phyloP scores from a whole-genome alignment of 2,329 filamentous ascomycete species.

The Amesomyces nigricolor region DNA sequence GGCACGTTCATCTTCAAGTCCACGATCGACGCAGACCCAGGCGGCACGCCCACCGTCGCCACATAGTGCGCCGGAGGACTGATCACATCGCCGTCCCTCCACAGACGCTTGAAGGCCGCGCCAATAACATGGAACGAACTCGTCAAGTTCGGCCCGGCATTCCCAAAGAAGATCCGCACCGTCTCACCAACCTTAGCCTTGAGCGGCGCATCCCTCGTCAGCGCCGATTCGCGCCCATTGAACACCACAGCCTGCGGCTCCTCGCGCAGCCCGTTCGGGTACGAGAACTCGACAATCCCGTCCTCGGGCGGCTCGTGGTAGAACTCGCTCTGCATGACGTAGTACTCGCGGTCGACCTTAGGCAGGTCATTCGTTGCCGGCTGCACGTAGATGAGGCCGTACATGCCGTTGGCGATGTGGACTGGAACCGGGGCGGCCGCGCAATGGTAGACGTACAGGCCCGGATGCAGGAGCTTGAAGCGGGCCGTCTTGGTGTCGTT shows the following conservation, averaged over 20 bases:
- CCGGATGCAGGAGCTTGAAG: conserved; percentile 12
- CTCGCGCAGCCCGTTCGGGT: conserved; percentile 9
- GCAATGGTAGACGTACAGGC: conserved; percentile 13
- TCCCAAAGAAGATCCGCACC: conserved; percentile 12
- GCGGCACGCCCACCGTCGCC: conserved; percentile 1
- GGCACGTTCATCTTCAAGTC: conserved; percentile 10
- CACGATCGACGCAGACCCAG: background rate
- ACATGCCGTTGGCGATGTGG: conserved; percentile 17
- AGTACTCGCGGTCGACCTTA: conserved; percentile 12
- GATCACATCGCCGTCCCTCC: conserved; percentile 7
- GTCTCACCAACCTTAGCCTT: conserved; percentile 1
- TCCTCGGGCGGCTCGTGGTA: conserved; percentile 15
- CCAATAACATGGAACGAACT: conserved; percentile 14
- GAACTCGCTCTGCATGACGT: conserved; percentile 18
- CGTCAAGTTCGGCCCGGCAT: conserved; percentile 11
- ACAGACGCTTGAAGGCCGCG: background rate
- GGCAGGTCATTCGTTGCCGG: background rate
- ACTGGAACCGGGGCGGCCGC: conserved; percentile 12
- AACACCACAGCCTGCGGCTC: conserved; percentile 3
- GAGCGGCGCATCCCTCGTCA: conserved; percentile 9
- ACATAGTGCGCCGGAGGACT: background rate
- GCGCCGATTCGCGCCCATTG: conserved; percentile 9
- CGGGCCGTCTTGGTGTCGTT: conserved; percentile 9
- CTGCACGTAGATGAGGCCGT: conserved; percentile 16
- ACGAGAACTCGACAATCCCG: conserved; percentile 9